phyloP scores from a whole-genome alignment of 1,139 yeast genomes.

The Hemisphaericaspora xylofermentans region DNA sequence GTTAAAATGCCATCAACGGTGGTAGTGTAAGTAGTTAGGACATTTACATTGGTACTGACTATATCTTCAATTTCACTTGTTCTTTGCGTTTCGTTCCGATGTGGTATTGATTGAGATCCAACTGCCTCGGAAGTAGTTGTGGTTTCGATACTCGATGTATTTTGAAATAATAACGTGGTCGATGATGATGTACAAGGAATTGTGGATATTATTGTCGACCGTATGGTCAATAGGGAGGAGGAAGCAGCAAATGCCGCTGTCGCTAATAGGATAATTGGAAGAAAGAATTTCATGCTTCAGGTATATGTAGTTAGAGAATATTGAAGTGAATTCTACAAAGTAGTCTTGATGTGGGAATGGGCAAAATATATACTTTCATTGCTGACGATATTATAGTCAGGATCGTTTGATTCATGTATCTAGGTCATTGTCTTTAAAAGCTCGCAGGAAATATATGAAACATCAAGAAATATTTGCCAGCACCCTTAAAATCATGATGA shows the following conservation, averaged over 20 bases:
- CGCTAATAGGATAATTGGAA: slow-evolving; percentile 16
- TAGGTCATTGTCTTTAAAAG: too few species aligned
- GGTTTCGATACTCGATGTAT: background rate
- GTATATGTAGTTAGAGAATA: too few species aligned
- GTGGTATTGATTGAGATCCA: slow-evolving; percentile 12
- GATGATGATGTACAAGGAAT: slow-evolving; percentile 21
- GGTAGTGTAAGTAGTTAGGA: slow-evolving; percentile 38
- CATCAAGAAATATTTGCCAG: background rate
- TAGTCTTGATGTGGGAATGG: too few species aligned
- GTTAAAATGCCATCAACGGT: slow-evolving; percentile 43
- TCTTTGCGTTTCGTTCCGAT: slow-evolving; percentile 31
- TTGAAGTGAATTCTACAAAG: too few species aligned
- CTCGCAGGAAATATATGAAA: background rate
- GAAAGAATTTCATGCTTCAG: slow-evolving; percentile 15
- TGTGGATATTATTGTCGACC: slow-evolving; percentile 29
- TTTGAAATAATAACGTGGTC: slow-evolving; percentile 7
- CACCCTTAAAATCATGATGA: background rate
- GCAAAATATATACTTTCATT: too few species aligned
- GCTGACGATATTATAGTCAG: too few species aligned
- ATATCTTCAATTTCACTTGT: slow-evolving; percentile 23
- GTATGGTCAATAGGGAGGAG: slow-evolving; percentile 21
- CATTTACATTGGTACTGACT: slow-evolving; percentile 37
- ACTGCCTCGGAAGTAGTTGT: slow-evolving; percentile 2
- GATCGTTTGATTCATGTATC: too few species aligned
- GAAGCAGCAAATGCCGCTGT: slow-evolving; percentile 21